phyloP scores from a whole-genome alignment of 23 red algal genomes.

The Cyanidium caldarium region DNA sequence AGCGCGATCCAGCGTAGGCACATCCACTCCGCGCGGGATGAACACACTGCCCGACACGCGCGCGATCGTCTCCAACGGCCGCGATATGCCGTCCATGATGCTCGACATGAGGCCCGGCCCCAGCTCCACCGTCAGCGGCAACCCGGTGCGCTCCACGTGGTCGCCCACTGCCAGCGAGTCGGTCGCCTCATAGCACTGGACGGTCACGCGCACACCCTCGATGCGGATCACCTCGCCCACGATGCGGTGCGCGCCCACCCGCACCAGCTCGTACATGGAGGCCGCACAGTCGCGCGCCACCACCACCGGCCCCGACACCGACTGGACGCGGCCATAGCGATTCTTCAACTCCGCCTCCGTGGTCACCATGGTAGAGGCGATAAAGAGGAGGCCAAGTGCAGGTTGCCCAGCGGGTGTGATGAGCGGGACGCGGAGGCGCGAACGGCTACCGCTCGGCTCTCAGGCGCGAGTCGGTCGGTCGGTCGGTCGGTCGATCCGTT shows the following conservation, averaged over 20 bases:
- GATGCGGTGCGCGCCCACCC: constrained; percentile 64
- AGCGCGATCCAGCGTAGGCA: constrained; percentile 56
- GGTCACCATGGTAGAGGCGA: too few species aligned
- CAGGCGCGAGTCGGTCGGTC: too few species aligned
- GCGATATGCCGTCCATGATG: constrained; percentile 95
- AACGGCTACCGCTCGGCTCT: too few species aligned
- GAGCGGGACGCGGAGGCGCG: too few species aligned
- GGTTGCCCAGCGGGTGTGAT: too few species aligned
- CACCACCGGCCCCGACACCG: constrained; percentile 95
- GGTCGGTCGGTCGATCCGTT: too few species aligned
- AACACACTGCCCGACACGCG: constrained; percentile 55
- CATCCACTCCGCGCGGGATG: constrained; percentile 81
- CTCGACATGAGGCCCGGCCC: constrained; percentile 85
- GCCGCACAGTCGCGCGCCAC: constrained; percentile 78
- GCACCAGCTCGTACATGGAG: constrained; percentile 98
- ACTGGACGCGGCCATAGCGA: constrained; percentile 46
- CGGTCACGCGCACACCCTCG: constrained; percentile 69
- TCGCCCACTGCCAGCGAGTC: constrained; percentile 81
- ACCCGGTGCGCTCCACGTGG: constrained; percentile 71
- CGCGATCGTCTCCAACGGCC: constrained; percentile 91
- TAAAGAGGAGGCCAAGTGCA: too few species aligned
- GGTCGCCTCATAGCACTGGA: constrained; percentile 96
- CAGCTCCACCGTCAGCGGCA: constrained; percentile 94
- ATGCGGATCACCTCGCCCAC: constrained; percentile 98
- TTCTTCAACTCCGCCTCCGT: too few species aligned